Base-by-base conservation (phyloP, 805 yeast species). In the Candida odintsovae region DNA sequence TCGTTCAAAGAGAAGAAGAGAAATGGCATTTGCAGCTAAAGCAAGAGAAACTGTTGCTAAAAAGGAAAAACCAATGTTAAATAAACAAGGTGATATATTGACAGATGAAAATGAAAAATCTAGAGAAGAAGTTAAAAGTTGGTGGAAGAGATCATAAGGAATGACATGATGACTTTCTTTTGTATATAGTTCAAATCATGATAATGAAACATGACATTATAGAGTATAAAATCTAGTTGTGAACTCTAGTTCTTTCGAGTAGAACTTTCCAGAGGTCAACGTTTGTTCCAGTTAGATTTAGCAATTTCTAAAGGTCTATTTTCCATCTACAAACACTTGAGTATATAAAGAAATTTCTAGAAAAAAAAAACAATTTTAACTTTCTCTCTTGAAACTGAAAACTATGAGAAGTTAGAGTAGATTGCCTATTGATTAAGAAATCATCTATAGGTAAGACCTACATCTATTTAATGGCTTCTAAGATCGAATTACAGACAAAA, bases 1-100 rank as follows among this genome's bases (percentile, higher is more conserved):
- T 64, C 73, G 96, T 48, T 72, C 80, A 42, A 73, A 79, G 41
- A 73, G 95, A 62, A 73, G 83, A 57, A 76, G 78, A 51, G 80
- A 86, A 45, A 74, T 80, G 61, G 76, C 77, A 50, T 80, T 82
- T 47, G 83, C 90, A 41, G 81, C 78, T 48, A 65, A 76, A 57
- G 96, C 96, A 0, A 82, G 80, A 55, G 77, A 76, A 48, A 70
- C 68, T 2, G 67, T 67, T 21, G 66, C 66, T 15, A 53, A 53
- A 6, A 66, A 67, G 52, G 65, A 61, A 46, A 64, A 48, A 45
- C 71, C 70, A n/a, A 69, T 67, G 71, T 19, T 64, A 47, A 52
- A 55, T 18, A 49, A 58, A 25, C 55, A 55, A 8, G 48, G 47
- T 3, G 64, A 61, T 40, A 60, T 50, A 12, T 52, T 54, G 16